A percentile compares a stretch with the other conserved stretches of the same genome.
Evolutionary conservation across 176 grass and related monocot species (phyloP).

Genomic region (Oryza australiensis): DNA sequence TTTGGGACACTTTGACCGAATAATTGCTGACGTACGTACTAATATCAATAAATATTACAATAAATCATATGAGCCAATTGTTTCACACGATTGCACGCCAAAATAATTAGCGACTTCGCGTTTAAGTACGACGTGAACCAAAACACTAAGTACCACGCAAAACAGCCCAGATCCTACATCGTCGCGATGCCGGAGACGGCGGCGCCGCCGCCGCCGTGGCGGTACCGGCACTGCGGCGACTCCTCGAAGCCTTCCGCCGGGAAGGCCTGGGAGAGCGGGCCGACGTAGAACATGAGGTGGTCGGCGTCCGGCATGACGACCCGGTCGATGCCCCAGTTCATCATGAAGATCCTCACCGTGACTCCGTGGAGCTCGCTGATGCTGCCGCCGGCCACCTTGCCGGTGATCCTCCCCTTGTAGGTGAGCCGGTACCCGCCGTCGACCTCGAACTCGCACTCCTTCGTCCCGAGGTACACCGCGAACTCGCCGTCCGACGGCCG

Average conservation of each 20-base stretch:
- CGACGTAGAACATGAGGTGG: constrained; percentile 56
- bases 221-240: constrained; percentile 45
- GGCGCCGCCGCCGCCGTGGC: neutral
- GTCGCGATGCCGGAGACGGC: constrained; percentile 4
- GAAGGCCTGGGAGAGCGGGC: constrained; percentile 58
- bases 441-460: constrained; percentile 57
- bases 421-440: constrained; percentile 49
- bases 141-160: neutral
- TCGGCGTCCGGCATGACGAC: constrained; percentile 43
- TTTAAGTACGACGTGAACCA: too few species aligned
- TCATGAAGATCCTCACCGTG: constrained; percentile 46
- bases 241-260: constrained; percentile 41
- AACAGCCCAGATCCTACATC: constrained; percentile 21
- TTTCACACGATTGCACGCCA: too few species aligned
- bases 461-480: constrained; percentile 37
- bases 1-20: too few species aligned
- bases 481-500: constrained; percentile 48
- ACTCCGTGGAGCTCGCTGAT: constrained; percentile 49
- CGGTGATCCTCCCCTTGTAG: constrained; percentile 46
- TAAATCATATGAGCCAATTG: too few species aligned
- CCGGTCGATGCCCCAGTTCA: constrained; percentile 49
- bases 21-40: too few species aligned
- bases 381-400: constrained; percentile 37
- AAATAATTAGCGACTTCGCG: too few species aligned
- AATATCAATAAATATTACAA: too few species aligned